phyloP scores from a whole-genome alignment of 2,329 filamentous ascomycete species.

The Cladosporium cucumerinum region DNA sequence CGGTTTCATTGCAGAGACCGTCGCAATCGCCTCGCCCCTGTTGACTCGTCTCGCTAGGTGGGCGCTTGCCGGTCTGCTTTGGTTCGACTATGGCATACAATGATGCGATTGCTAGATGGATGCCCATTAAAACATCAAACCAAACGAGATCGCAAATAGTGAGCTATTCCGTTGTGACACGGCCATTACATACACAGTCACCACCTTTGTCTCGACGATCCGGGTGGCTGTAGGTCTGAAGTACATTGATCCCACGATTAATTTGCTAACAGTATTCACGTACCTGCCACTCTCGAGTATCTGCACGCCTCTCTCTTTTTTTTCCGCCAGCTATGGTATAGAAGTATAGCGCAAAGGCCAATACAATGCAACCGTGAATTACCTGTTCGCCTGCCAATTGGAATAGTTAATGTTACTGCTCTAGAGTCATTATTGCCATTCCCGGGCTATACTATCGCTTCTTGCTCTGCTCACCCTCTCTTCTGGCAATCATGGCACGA shows the following conservation, averaged over 20 bases:
- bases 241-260: not conserved
- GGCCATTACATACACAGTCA: not conserved
- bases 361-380: not conserved
- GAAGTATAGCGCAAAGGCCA: not conserved
- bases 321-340: not conserved
- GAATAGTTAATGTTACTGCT: not conserved
- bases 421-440: not conserved
- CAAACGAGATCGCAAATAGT: not conserved
- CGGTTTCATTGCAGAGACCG: not conserved
- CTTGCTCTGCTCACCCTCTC: not conserved
- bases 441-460: not conserved
- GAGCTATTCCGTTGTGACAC: not conserved
- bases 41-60: not conserved
- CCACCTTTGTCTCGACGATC: not conserved
- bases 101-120: not conserved
- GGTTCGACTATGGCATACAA: not conserved
- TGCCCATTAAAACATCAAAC: not conserved
- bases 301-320: not conserved
- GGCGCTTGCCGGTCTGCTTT: not conserved
- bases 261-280: not conserved
- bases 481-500: not conserved
- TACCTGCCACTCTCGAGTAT: constrained; percentile 1
- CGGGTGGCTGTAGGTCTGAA: constrained; percentile 5
- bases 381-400: not conserved
- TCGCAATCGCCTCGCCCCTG: not conserved